Base-by-base conservation (phyloP, 345 rosid species). In the Populus alba region DNA sequence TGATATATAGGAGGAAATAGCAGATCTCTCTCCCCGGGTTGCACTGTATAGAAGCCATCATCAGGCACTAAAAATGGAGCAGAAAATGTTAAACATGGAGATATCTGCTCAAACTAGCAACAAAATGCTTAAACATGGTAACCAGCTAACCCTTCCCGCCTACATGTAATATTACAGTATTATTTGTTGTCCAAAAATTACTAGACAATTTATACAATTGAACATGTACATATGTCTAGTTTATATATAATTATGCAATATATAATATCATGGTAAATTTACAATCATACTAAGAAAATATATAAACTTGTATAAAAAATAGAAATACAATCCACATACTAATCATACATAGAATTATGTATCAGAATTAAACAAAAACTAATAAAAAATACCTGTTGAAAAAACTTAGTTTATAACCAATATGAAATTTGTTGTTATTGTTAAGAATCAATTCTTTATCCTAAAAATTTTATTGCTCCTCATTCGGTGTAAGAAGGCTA, bases 11-110 rank as follows among this genome's bases (percentile, higher is more conserved):
- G 75, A 39, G 27, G 68, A 57, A 25, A 41, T 83, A 66, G 73
- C 76, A 23, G 17, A 5, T 51, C 82, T 86, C 43, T 7, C 70
- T 5, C 80, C 85, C 73, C 82, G 82, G 65, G 70, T 88, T 13
- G 66, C 71, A 53, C 3, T 13, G 7, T 38, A 74, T 8, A 74
- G 22, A 73, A 62, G 71, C 55, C 72, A 72, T 0, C 55, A 70
- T 7, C 20, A 18, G 10, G n/a, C 27, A 1, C 29, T 84, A 45
- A 20, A 63, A 57, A 73, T 53, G 68, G 91, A 86, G 79, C 51
- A 51, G 0, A 25, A 41, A 0, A 23, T 31, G 39, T 39, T 83
- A 66, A 75, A 22, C 23, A 35, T 71, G 70, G 68, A 45, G 25
- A 6, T 84, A 9, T 31, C 35, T 55, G 70, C 59, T 67, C 71